These are phyloP conservation scores for Fusarium concolor DNA, from an alignment of 2,329 filamentous ascomycete genomes.

Conservation along the genomic window DNA sequence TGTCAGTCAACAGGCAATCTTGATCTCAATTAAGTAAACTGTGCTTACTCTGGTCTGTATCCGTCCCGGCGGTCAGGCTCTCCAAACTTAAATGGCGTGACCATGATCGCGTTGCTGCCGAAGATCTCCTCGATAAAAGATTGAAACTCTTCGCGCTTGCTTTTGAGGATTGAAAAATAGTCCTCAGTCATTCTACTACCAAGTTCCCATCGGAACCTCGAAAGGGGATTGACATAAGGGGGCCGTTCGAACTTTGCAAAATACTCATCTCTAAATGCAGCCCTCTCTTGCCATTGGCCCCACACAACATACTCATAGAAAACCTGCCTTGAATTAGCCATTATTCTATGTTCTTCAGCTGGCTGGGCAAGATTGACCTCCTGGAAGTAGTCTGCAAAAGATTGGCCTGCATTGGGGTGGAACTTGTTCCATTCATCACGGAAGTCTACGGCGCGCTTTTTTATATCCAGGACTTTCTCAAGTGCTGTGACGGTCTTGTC, in stretches of 20 bases:
- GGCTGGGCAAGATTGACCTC: not conserved
- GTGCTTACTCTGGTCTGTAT: not conserved
- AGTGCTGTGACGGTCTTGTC: not conserved
- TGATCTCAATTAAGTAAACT: fast-evolving
- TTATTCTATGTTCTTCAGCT: too few relatives aligned
- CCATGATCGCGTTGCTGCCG: not conserved
- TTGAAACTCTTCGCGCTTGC: not conserved
- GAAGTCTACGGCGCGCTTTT: not conserved
- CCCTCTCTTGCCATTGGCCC: not conserved
- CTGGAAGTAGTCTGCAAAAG: not conserved
- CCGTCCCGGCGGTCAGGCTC: not conserved
- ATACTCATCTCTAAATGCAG: not conserved
- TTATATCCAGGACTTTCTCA: not conserved
- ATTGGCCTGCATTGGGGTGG: not conserved
- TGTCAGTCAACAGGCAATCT: fast-evolving
- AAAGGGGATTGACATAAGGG: not conserved
- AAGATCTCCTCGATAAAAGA: not conserved
- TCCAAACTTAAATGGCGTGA: not conserved
- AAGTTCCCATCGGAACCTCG: not conserved
- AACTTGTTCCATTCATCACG: too few relatives aligned
- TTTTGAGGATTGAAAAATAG: not conserved
- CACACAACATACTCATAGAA: not conserved
- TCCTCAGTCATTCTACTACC: not conserved
- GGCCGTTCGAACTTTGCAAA: not conserved
- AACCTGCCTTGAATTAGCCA: too few relatives aligned